Conservation (phyloP, 2,329 filamentous ascomycete species). For the Ophiocordyceps camponoti-leonardi region DNA sequence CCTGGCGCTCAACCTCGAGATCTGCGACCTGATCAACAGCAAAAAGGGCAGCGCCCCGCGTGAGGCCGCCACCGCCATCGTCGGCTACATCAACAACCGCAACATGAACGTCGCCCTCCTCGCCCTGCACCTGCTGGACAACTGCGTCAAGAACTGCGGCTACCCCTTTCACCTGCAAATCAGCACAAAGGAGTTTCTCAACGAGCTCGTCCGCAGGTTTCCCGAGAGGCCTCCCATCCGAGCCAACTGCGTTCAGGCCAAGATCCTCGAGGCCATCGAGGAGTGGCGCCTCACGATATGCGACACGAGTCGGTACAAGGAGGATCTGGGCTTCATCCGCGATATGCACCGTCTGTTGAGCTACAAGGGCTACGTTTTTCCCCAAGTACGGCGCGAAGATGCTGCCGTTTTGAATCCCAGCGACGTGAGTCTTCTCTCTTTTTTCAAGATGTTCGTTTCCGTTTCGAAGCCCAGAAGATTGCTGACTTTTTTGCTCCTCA, state of each 20-base stretch:
- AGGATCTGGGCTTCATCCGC: constrained; percentile 86
- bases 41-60: constrained; percentile 94
- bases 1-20: constrained; percentile 88
- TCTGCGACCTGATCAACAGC: constrained; percentile 86
- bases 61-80: constrained; percentile 85
- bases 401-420: constrained; percentile 92
- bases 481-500: not conserved
- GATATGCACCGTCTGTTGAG: constrained; percentile 94
- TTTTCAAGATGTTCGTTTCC: too few species aligned
- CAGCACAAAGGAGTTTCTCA: constrained; percentile 95
- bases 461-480: too few species aligned
- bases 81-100: constrained; percentile 88
- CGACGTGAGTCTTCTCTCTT: constrained; percentile 47
- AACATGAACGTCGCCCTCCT: constrained; percentile 90
- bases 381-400: constrained; percentile 81
- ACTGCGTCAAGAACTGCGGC: constrained; percentile 98
- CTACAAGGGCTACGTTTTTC: constrained; percentile 95
- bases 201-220: constrained; percentile 91
- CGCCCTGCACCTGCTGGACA: constrained; percentile 83
- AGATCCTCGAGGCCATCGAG: constrained; percentile 90
- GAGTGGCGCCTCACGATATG: constrained; percentile 98
- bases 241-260: constrained; percentile 70
- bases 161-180: constrained; percentile 98
- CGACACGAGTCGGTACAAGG: constrained; percentile 93
- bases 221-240: constrained; percentile 84